phyloP scores from a whole-genome alignment of 495 filamentous ascomycete species.

The Hypoxylon perforatum region DNA sequence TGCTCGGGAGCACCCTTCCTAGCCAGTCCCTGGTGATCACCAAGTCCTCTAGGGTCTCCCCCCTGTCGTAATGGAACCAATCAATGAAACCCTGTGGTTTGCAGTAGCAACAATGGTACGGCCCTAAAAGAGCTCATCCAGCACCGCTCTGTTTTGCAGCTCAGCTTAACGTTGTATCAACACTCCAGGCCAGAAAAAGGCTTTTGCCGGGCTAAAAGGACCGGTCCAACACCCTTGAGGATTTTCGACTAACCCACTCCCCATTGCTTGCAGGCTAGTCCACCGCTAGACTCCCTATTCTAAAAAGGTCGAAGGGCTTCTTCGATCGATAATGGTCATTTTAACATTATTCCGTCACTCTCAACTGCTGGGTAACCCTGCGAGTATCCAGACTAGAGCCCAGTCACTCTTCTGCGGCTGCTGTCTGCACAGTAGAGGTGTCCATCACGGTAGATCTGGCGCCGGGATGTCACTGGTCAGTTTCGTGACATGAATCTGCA shows the following conservation, averaged over 20 bases:
- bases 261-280: conserved; percentile 13
- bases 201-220: conserved; percentile 40
- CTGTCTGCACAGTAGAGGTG: conserved; percentile 23
- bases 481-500: conserved; percentile 22
- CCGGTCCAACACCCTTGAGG: conserved; percentile 35
- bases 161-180: conserved; percentile 39
- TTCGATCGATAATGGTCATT: conserved; percentile 39
- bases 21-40: conserved; percentile 21
- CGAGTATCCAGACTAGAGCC: conserved; percentile 17
- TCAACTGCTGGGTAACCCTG: conserved; percentile 15
- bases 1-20: conserved; percentile 24
- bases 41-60: conserved; percentile 14
- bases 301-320: conserved; percentile 28
- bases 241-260: conserved; percentile 24
- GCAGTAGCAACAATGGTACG: conserved; percentile 28
- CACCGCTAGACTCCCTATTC: conserved; percentile 9
- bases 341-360: conserved; percentile 23
- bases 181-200: conserved; percentile 28
- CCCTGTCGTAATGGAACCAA: conserved; percentile 36
- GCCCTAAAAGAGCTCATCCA: conserved; percentile 31
- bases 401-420: conserved; percentile 5
- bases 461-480: conserved; percentile 13
- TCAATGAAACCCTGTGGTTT: conserved; percentile 31
- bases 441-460: conserved; percentile 18
- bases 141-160: conserved; percentile 33